These are phyloP conservation scores for Yamadazyma membranifaciens DNA, from an alignment of 1,139 yeast species.

Conservation along the genomic window DNA sequence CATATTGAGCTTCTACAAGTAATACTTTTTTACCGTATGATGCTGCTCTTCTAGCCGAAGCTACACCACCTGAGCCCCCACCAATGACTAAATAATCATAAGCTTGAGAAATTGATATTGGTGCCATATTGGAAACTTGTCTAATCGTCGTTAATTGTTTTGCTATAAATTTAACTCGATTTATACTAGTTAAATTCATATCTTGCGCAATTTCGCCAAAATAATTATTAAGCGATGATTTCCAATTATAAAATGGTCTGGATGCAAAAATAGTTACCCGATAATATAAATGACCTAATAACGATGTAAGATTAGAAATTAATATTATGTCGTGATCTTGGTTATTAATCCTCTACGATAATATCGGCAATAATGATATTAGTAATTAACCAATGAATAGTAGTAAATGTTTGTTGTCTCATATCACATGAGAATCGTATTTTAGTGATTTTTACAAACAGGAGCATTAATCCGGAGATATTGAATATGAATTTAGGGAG, in stretches of 20 bases:
- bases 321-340: too few species aligned
- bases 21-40: constrained; percentile 87
- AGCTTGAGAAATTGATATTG: constrained; percentile 46
- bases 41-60: constrained; percentile 96
- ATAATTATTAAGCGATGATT: too few species aligned
- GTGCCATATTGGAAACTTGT: constrained; percentile 43
- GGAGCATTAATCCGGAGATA: background rate
- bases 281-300: too few species aligned
- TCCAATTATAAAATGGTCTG: too few species aligned
- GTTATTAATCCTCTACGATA: too few species aligned
- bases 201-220: background rate
- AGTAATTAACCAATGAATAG: too few species aligned
- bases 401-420: too few species aligned
- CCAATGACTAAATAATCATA: constrained; percentile 94
- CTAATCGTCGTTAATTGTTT: constrained; percentile 1
- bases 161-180: constrained; percentile 11
- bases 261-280: too few species aligned
- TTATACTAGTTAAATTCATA: constrained; percentile 6
- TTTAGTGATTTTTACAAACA: too few species aligned
- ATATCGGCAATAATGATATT: too few species aligned
- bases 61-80: constrained; percentile 99
- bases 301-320: too few species aligned
- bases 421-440: too few species aligned
- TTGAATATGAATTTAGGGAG: background rate
- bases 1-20: constrained; percentile 69